Conservation (phyloP, 2,329 filamentous ascomycete genomes). For the Gnomoniopsis sp. region DNA sequence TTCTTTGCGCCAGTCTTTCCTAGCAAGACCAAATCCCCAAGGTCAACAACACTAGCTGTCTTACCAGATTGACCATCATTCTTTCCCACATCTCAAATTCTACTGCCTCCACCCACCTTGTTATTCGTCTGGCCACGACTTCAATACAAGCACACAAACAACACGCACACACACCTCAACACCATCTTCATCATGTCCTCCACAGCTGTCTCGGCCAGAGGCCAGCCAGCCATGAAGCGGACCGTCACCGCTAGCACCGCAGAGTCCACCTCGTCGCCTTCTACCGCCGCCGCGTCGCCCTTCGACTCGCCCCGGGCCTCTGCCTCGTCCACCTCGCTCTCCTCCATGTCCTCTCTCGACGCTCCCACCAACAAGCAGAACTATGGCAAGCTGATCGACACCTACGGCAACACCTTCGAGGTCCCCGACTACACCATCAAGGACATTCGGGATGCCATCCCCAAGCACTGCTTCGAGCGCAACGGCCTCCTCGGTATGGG, state of each 20-base stretch:
- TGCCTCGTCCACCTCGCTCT: conserved; percentile 86
- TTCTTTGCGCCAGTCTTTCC: no score
- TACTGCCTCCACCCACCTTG: no score
- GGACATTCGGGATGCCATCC: conserved; percentile 94
- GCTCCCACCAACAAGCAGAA: conserved; percentile 34
- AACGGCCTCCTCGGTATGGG: conserved; percentile 70
- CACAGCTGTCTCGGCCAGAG: conserved; percentile 34
- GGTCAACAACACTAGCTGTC: no score
- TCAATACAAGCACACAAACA: background rate
- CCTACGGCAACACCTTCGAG: conserved; percentile 91
- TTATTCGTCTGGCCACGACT: no score
- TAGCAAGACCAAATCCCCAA: no score
- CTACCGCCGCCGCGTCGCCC: conserved; percentile 56
- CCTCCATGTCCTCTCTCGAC: conserved; percentile 74
- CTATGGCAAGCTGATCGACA: conserved; percentile 75
- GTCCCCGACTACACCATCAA: conserved; percentile 97
- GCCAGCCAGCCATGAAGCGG: conserved; percentile 43
- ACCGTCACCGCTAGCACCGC: conserved; percentile 39
- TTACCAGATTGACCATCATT: no score
- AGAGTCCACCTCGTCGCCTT: conserved; percentile 46
- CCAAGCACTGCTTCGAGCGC: conserved; percentile 93
- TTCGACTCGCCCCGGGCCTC: conserved; percentile 58
- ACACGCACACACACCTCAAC: background rate
- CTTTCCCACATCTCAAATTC: no score
- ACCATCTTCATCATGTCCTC: conserved; percentile 39